These are phyloP conservation scores for Porodaedalea pini DNA, from an alignment of 1,284 basidiomycete genomes.

Conservation along the genomic window DNA sequence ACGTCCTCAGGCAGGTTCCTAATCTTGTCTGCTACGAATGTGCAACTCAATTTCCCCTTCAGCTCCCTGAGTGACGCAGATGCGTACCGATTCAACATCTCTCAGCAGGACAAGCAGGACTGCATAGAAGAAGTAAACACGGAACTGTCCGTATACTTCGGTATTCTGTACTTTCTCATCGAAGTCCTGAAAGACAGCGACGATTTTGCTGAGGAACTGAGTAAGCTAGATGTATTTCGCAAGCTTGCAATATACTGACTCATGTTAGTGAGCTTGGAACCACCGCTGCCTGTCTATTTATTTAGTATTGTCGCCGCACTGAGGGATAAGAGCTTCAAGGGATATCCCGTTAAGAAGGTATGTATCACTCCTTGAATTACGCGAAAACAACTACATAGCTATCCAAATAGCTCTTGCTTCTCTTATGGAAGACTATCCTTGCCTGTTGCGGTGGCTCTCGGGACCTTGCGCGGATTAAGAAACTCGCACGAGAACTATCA, in stretches of 20 bases:
- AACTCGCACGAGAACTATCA: slow-evolving; percentile 78
- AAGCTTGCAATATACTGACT: slow-evolving; percentile 3
- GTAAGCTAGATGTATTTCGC: slow-evolving; percentile 49
- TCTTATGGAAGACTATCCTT: slow-evolving; percentile 94
- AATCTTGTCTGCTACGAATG: background rate
- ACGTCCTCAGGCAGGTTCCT: slow-evolving; percentile 62
- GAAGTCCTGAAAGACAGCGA: slow-evolving; percentile 91
- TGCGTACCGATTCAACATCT: slow-evolving; percentile 63
- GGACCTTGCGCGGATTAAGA: slow-evolving; percentile 83
- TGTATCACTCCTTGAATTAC: slow-evolving; percentile 18
- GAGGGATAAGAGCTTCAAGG: slow-evolving; percentile 91
- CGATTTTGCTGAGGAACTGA: slow-evolving; percentile 91
- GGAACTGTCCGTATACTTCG: slow-evolving; percentile 87
- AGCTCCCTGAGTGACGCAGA: slow-evolving; percentile 71
- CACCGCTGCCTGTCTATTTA: slow-evolving; percentile 89
- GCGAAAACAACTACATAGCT: background rate
- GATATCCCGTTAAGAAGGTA: slow-evolving; percentile 95
- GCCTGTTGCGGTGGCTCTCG: slow-evolving; percentile 90
- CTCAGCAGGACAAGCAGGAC: slow-evolving; percentile 67
- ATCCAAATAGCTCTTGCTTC: slow-evolving; percentile 84
- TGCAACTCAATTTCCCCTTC: slow-evolving; percentile 1
- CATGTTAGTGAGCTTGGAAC: slow-evolving; percentile 83
- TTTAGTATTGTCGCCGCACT: slow-evolving; percentile 87
- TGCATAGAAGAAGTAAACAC: slow-evolving; percentile 85
- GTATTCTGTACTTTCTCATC: slow-evolving; percentile 90